Base-by-base conservation (phyloP, 2,329 filamentous ascomycete genomes). In the Coleophoma crateriformis region DNA sequence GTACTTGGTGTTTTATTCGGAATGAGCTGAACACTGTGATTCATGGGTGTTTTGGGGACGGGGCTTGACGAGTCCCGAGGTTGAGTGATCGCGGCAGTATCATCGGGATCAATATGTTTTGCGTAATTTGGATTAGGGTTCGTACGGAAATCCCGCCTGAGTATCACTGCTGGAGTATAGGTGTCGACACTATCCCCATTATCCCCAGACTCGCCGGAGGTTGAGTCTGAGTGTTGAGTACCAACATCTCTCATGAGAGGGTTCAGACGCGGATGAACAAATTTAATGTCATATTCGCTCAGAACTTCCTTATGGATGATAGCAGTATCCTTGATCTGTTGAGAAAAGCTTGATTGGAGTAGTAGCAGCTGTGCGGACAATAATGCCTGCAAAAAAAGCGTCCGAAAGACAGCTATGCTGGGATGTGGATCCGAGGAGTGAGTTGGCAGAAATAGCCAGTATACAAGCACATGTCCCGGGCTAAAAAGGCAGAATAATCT, bases 271-370 rank as follows among this genome's bases (percentile, higher is more conserved):
- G 94, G 94, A 62, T 95, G 90, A 1, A 99, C 94, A 63, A 87
- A 96, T 71, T 99, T 99, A 58, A 83, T 88, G 64, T 97, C 90
- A 64, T 99, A 99, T 69, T 99, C 94, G 65, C 90, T 85, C 69
- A 97, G 77, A 5, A 97, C 92, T 68, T 97, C 88, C 59, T 87
- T 90, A 58, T 95, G 90, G 51, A 99, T 87, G 43, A 96, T 78
- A 2, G 84, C 77, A 2, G 81, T 82, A 67, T 99, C 94, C 64
- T 90, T 95, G 53, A 81, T 82, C 66, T 97, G 91, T 64, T 92
- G 91, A 3, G 81, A 77, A 68, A 92, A 97, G 33, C 77, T 82
- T 2, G 77, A 78, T 52, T 87, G 84, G 45, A 97, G 72, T 32
- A 89, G 73, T 47, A 83, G 77, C 55, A 97, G 78, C 66, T 96